phyloP scores from a whole-genome alignment of 2,329 filamentous ascomycete genomes.

The Thielaviopsis musarum region DNA sequence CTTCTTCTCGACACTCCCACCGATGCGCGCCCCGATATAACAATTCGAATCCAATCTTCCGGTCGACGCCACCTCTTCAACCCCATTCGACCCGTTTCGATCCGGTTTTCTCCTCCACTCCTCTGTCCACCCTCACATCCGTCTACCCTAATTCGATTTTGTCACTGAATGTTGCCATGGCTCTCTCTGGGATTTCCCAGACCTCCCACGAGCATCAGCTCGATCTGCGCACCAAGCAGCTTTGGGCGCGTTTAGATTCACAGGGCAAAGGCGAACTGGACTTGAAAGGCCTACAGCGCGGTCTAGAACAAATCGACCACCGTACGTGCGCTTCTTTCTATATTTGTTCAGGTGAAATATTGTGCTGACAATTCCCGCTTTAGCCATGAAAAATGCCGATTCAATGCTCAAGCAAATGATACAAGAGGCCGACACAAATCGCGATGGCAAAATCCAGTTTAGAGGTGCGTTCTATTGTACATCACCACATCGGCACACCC shows the following conservation, averaged over 20 bases:
- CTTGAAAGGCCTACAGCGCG: constrained; percentile 66
- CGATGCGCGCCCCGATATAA: neutral
- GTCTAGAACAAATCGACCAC: constrained; percentile 77
- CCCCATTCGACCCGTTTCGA: neutral
- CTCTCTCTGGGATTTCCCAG: constrained; percentile 5
- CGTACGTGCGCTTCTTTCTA: constrained; percentile 35
- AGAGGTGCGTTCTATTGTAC: constrained; percentile 42
- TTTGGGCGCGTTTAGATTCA: constrained; percentile 73
- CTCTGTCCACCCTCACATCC: too few species aligned
- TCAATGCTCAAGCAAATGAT: constrained; percentile 67
- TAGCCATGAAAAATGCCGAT: constrained; percentile 78
- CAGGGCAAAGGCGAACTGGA: constrained; percentile 65
- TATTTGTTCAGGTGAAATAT: neutral
- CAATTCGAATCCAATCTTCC: neutral
- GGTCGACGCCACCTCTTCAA: neutral
- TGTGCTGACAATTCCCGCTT: neutral
- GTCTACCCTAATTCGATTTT: neutral
- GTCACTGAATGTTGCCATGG: constrained; percentile 6
- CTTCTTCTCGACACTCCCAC: neutral
- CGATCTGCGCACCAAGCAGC: constrained; percentile 63
- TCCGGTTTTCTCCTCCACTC: neutral
- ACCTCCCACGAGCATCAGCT: constrained; percentile 30
- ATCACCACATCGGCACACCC: neutral
- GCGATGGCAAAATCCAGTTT: constrained; percentile 81
- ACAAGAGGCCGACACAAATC: constrained; percentile 66